Base-by-base conservation (phyloP, 2,329 filamentous ascomycete species). In the Dendrostoma leiphaemia region DNA sequence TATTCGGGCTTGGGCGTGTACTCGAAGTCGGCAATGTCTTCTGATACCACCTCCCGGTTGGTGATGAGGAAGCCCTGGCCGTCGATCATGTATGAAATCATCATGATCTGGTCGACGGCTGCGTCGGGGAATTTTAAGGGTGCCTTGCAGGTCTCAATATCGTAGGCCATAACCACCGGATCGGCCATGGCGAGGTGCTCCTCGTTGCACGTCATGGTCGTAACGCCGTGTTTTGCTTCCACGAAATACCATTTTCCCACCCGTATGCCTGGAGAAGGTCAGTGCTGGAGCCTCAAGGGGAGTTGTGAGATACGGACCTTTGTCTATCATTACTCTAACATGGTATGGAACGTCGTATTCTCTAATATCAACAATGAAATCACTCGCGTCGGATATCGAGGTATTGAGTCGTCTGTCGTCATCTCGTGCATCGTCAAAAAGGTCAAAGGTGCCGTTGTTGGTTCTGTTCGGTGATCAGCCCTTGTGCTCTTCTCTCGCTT, bases 71-170 rank as follows among this genome's bases (percentile, higher is more conserved):
- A 99, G 4, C 94, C 94, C 72, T 96, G 92, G 0, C 94, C 95
- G 64, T 99, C 94, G 64, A 99, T 97, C 95, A 99, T 99, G 76
- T 99, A 99, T 29, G 95, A 99, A 69, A 99, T 93, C 94, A 99
- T 99, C 92, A 99, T 99, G 67, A 99, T 88, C 69, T 96, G 93
- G 73, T 99, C 94, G 59, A 96, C 87, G 4, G 91, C 83, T 2
- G 94, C 87, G 67, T 99, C 95, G 24, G 94, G 95, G 63, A 99
- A 99, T 70, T 99, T 99, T 51, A 99, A 78, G 2, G 95, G 94
- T 15, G 94, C 78, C 67, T 99, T 99, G 5, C 90, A 93, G 2
- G 94, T 99, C 73, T 99, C 94, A 66, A 99, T 99, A 84, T 99
- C 94, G 73, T 87, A 99, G n/a, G 94, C 94, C 81, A 99, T 88